Evolutionary conservation across 352 stramenopile genomes (phyloP).

Genomic region (Pythium monospermum): DNA sequence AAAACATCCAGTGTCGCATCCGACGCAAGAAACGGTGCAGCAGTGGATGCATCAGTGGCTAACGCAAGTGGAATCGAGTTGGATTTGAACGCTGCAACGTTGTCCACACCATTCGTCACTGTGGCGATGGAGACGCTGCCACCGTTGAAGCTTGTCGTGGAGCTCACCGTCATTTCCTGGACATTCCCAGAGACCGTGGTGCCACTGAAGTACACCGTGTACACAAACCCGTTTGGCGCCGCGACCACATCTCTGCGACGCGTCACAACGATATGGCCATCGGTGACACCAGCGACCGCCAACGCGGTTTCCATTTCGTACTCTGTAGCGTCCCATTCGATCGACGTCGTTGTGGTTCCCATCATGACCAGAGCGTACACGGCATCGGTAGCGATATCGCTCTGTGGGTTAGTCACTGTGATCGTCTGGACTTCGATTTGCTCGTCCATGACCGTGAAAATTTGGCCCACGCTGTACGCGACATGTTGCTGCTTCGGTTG

Average conservation of each 20-base stretch:
- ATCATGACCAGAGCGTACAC: slow-evolving; percentile 42
- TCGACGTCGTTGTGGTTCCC: slow-evolving; percentile 25
- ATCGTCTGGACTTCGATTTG: slow-evolving; percentile 69
- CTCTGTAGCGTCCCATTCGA: slow-evolving; percentile 61
- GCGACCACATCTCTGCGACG: slow-evolving; percentile 31
- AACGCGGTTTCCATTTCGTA: slow-evolving; percentile 34
- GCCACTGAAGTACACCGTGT: slow-evolving; percentile 73
- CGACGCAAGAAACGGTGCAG: slow-evolving; percentile 33
- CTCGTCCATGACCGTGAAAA: slow-evolving; percentile 69
- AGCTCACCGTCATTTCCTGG: slow-evolving; percentile 17
- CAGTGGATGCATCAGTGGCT: slow-evolving; percentile 16
- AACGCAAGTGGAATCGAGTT: slow-evolving; percentile 53
- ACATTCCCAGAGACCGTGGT: slow-evolving; percentile 35
- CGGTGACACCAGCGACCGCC: slow-evolving; percentile 2
- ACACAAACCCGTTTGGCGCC: slow-evolving; percentile 58
- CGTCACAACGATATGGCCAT: slow-evolving; percentile 49
- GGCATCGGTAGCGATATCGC: slow-evolving; percentile 25
- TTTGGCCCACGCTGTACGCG: slow-evolving; percentile 52
- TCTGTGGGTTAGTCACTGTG: slow-evolving; percentile 37
- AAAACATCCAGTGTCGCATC: slow-evolving; percentile 41
- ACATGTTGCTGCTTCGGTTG: slow-evolving; percentile 30
- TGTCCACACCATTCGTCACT: slow-evolving; percentile 27
- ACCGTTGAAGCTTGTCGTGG: slow-evolving; percentile 25
- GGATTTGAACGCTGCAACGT: slow-evolving; percentile 23
- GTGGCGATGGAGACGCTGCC: slow-evolving; percentile 29